phyloP scores from a whole-genome alignment of 352 stramenopile species.

The Pythium grandisporangium region DNA sequence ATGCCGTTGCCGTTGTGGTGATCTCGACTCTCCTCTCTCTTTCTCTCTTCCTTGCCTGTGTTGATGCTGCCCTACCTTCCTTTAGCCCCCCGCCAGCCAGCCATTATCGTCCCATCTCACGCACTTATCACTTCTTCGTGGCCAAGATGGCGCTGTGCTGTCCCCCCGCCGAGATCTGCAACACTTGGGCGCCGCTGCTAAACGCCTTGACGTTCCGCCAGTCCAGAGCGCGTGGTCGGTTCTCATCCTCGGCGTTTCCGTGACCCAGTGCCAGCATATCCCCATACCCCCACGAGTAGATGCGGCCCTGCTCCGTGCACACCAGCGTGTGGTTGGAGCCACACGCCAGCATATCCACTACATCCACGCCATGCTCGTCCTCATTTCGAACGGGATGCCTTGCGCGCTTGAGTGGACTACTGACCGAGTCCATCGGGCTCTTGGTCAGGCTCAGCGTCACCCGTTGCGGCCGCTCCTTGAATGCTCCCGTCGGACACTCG shows the following conservation, averaged over 20 bases:
- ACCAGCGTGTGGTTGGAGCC: conserved; percentile 86
- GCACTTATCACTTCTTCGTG: conserved; percentile 5
- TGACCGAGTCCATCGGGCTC: conserved; percentile 13
- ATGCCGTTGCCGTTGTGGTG: too few relatives aligned
- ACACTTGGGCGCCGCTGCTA: conserved; percentile 47
- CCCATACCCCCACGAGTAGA: conserved; percentile 90
- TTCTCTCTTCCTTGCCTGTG: too few relatives aligned
- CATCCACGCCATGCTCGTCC: too few relatives aligned
- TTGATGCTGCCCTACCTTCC: too few relatives aligned
- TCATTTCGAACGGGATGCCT: too few relatives aligned
- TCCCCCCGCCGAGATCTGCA: conserved; percentile 78
- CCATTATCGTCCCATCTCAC: too few relatives aligned
- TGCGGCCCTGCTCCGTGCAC: conserved; percentile 57
- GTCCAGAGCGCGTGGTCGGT: conserved; percentile 46
- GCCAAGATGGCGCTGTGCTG: conserved; percentile 84
- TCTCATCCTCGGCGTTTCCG: conserved; percentile 76
- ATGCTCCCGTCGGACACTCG: conserved; percentile 60
- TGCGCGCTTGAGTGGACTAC: too few relatives aligned
- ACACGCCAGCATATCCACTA: conserved; percentile 41
- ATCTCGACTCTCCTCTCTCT: too few relatives aligned
- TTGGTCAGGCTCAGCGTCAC: conserved; percentile 35
- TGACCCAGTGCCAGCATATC: conserved; percentile 89
- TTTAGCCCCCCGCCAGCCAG: too few relatives aligned
- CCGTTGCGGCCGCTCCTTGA: conserved; percentile 72
- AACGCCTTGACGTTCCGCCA: conserved; percentile 67